phyloP scores from a whole-genome alignment of 179 eudicot species.

The Beta lomatogona region DNA sequence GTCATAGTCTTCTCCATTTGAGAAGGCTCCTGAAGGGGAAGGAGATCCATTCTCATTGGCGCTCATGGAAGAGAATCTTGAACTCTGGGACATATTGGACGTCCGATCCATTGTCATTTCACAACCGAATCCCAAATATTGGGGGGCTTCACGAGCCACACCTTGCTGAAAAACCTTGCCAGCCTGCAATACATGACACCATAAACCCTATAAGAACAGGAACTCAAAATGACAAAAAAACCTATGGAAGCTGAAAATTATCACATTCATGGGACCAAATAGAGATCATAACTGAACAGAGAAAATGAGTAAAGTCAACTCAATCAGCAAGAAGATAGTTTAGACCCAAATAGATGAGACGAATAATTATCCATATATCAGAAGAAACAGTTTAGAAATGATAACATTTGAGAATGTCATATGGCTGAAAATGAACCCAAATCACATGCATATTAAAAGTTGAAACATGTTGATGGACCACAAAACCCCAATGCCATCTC shows the following conservation, averaged over 20 bases:
- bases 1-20: slow-evolving; percentile 88
- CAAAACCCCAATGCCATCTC: slow-evolving; percentile 20
- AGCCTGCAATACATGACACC: slow-evolving; percentile 25
- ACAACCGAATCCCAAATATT: slow-evolving; percentile 23
- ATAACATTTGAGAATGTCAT: slow-evolving; percentile 6
- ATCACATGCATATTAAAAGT: background rate
- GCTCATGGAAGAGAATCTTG: slow-evolving; percentile 61
- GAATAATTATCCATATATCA: background rate
- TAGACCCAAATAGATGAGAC: slow-evolving; percentile 3
- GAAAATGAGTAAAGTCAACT: slow-evolving; percentile 24
- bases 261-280: background rate
- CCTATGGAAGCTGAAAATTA: slow-evolving; percentile 2
- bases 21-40: slow-evolving; percentile 56
- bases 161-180: slow-evolving; percentile 18
- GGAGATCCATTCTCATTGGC: slow-evolving; percentile 76
- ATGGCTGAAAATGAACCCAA: slow-evolving; percentile 13
- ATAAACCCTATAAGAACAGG: background rate
- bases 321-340: slow-evolving; percentile 17
- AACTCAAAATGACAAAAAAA: slow-evolving; percentile 15
- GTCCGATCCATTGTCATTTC: slow-evolving; percentile 62
- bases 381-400: slow-evolving; percentile 14
- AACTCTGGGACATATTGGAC: slow-evolving; percentile 62
- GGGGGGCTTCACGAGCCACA: slow-evolving; percentile 15
- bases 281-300: too few species aligned
- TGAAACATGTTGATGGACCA: slow-evolving; percentile 31